Evolutionary conservation across 306 rosid species (phyloP).

Genomic region (Datisca glomerata): DNA sequence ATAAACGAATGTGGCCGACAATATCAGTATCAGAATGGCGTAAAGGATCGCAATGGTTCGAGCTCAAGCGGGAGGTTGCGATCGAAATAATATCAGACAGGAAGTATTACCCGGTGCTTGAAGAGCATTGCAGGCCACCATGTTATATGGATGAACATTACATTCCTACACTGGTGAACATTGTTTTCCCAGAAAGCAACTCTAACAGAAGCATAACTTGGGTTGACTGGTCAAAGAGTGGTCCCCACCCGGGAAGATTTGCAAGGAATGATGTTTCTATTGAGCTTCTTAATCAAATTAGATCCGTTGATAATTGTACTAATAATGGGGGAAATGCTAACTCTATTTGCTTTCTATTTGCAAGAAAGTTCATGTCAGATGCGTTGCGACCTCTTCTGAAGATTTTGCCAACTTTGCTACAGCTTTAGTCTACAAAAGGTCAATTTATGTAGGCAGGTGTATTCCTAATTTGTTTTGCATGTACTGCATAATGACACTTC

Average conservation of each 20-base stretch:
- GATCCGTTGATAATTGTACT: no score
- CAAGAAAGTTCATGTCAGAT: no score
- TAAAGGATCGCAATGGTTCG: conserved; percentile 95
- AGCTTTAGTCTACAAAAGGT: no score
- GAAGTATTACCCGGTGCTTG: conserved; percentile 31
- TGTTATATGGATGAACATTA: conserved; percentile 82
- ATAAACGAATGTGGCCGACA: conserved; percentile 30
- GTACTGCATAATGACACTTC: no score
- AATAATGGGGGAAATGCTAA: no score
- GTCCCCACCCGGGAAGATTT: conserved; percentile 76
- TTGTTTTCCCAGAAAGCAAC: conserved; percentile 29
- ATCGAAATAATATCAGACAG: conserved; percentile 35
- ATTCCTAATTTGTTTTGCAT: no score
- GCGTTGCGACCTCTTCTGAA: no score
- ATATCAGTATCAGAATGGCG: conserved; percentile 52
- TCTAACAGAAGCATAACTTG: conserved; percentile 77
- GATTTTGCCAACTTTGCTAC: no score
- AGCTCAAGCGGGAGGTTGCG: conserved; percentile 48
- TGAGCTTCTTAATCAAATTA: no score
- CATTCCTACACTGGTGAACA: conserved; percentile 50
- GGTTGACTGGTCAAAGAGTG: conserved; percentile 84
- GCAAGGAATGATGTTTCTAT: no score
- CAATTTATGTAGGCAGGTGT: no score
- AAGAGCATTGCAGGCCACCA: conserved; percentile 20
- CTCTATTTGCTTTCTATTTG: no score